A percentile compares a stretch with the other conserved stretches of the same genome.
These are phyloP conservation scores for Comarum palustre DNA, from an alignment of 306 rosid genomes.

Conservation along the genomic window DNA sequence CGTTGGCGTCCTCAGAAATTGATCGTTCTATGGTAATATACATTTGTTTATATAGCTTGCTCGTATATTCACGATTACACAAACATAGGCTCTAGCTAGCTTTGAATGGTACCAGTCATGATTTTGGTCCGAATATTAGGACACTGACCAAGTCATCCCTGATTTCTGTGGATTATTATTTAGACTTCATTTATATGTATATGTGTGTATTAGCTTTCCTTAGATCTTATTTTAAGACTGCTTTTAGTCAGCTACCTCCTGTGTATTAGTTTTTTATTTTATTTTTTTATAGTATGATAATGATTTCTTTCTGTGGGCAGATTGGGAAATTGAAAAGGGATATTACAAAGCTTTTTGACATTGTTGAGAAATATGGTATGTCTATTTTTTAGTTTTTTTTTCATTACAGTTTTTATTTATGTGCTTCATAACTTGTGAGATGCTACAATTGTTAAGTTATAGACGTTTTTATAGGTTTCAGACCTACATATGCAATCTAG, in stretches of 20 bases:
- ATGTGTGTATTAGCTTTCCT: background rate
- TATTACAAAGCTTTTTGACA: conserved; percentile 87
- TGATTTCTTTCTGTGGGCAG: conserved; percentile 44
- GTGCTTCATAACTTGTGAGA: background rate
- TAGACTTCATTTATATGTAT: background rate
- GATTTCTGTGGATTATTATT: background rate
- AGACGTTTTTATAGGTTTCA: background rate
- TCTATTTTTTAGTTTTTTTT: conserved; percentile 20
- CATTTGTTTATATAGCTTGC: conserved; percentile 9
- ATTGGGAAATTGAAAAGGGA: conserved; percentile 69
- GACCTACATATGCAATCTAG: conserved; percentile 4
- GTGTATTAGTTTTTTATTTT: background rate
- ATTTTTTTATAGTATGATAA: conserved; percentile 20
- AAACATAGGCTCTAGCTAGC: background rate
- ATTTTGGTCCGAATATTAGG: background rate
- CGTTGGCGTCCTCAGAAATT: conserved; percentile 80
- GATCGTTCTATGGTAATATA: conserved; percentile 63
- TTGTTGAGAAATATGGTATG: conserved; percentile 94
- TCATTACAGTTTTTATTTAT: conserved; percentile 1
- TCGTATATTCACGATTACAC: conserved; percentile 11
- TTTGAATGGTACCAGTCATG: background rate
- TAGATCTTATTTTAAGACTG: background rate
- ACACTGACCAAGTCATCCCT: background rate
- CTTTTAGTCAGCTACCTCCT: background rate
- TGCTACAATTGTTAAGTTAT: background rate